phyloP scores from a whole-genome alignment of 1,284 basidiomycete genomes.

The Golubevia pallescens region DNA sequence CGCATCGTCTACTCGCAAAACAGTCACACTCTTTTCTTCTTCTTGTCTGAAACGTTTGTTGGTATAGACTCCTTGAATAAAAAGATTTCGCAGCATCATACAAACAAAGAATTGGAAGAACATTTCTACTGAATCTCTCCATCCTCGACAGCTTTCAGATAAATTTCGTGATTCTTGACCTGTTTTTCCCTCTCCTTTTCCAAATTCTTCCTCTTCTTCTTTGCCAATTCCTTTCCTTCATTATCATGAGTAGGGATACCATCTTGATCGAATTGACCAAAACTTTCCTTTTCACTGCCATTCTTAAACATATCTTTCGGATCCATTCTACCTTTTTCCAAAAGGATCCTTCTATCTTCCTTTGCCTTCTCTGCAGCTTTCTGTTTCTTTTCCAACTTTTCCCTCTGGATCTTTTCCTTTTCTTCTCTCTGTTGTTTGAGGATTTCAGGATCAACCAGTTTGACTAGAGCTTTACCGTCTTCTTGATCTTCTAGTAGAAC shows the following conservation, averaged over 20 bases:
- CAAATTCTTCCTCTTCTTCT: constrained; percentile 80
- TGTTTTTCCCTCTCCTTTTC: constrained; percentile 80
- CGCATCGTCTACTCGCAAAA: no score
- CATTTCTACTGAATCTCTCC: constrained; percentile 39
- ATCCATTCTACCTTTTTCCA: constrained; percentile 81
- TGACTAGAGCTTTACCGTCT: constrained; percentile 94
- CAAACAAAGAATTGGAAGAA: no score
- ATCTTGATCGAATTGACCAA: constrained; percentile 28
- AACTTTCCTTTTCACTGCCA: no score
- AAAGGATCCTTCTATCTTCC: constrained; percentile 75
- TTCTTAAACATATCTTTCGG: constrained; percentile 82
- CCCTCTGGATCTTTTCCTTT: constrained; percentile 78
- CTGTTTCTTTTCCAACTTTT: constrained; percentile 82
- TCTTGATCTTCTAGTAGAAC: constrained; percentile 96
- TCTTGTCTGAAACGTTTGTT: no score
- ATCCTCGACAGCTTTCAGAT: constrained; percentile 41
- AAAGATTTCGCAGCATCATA: no score
- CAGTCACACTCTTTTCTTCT: no score
- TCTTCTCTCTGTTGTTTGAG: constrained; percentile 85
- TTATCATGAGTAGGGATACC: constrained; percentile 85
- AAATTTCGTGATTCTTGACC: constrained; percentile 57
- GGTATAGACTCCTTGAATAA: no score
- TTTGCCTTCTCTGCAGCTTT: constrained; percentile 76
- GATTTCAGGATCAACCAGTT: constrained; percentile 83
- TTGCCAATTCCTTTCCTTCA: constrained; percentile 83